Evolutionary conservation across 1,139 yeast species (phyloP).

Genomic region (Geotrichum fermentans): DNA sequence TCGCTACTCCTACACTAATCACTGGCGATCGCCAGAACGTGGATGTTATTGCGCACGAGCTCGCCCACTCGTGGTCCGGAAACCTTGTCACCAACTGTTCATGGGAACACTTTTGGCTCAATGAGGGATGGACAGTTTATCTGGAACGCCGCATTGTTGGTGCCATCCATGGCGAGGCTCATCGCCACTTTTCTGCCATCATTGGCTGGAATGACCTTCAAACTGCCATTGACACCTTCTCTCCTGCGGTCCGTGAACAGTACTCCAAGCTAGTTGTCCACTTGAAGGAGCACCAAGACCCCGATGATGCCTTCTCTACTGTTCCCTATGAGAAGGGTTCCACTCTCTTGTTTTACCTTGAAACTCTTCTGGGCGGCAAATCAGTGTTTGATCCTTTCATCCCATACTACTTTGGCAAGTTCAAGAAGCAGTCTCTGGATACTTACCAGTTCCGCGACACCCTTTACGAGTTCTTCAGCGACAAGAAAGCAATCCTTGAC

Average conservation of each 20-base stretch:
- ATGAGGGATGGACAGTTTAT: slow-evolving; percentile 96
- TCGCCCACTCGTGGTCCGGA: slow-evolving; percentile 92
- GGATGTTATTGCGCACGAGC: slow-evolving; percentile 85
- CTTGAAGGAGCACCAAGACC: slow-evolving; percentile 62
- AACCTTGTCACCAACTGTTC: slow-evolving; percentile 83
- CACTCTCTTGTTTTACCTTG: slow-evolving; percentile 69
- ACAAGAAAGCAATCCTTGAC: slow-evolving; percentile 50
- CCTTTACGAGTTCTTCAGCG: slow-evolving; percentile 52
- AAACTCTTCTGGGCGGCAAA: slow-evolving; percentile 58
- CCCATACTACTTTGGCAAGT: slow-evolving; percentile 67
- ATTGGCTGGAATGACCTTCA: slow-evolving; percentile 85
- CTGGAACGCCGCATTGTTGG: slow-evolving; percentile 81
- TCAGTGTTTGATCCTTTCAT: slow-evolving; percentile 71
- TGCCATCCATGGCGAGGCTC: slow-evolving; percentile 66
- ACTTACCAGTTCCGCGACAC: slow-evolving; percentile 76
- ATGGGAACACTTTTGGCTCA: slow-evolving; percentile 93
- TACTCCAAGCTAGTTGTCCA: slow-evolving; percentile 67
- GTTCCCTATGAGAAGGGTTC: slow-evolving; percentile 93
- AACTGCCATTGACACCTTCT: slow-evolving; percentile 58
- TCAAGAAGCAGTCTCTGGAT: slow-evolving; percentile 66
- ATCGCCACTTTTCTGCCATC: slow-evolving; percentile 75
- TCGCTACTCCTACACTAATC: slow-evolving; percentile 84
- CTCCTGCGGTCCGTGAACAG: slow-evolving; percentile 40
- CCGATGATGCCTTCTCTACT: slow-evolving; percentile 82
- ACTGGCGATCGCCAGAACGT: slow-evolving; percentile 84